Evolutionary conservation across 2,329 filamentous ascomycete species (phyloP).

Genomic region (Coniochaeta ligniaria): DNA sequence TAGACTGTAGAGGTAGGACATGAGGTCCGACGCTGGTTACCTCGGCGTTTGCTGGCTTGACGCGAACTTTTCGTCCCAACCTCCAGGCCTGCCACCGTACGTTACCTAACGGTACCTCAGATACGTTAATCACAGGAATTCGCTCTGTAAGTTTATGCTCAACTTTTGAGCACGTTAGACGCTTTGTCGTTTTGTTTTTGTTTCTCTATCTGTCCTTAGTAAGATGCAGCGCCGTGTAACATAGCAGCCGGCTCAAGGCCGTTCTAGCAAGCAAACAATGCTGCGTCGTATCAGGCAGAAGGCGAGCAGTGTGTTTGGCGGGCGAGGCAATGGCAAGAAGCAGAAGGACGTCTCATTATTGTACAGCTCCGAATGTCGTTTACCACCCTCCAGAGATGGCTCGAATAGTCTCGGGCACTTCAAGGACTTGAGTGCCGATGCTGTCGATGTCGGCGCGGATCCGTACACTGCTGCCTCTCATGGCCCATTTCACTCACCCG

Average conservation of each 20-base stretch:
- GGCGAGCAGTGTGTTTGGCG: constrained; percentile 14
- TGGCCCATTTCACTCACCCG: neutral
- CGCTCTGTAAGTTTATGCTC: no score
- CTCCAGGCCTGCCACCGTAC: no score
- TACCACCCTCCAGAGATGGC: neutral
- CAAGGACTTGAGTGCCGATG: neutral
- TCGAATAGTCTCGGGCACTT: neutral
- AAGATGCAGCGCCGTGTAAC: neutral
- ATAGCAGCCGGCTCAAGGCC: neutral
- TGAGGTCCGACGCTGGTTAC: no score
- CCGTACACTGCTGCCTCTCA: neutral
- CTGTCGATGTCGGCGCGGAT: neutral
- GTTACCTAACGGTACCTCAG: no score
- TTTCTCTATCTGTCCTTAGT: neutral
- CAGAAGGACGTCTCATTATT: neutral
- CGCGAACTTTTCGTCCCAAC: no score
- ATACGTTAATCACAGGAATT: no score
- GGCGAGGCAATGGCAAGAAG: neutral
- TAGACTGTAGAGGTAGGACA: no score
- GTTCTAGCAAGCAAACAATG: constrained; percentile 8
- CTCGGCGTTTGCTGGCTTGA: no score
- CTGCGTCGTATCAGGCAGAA: constrained; percentile 16
- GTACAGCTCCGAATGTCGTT: neutral
- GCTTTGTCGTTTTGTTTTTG: neutral
- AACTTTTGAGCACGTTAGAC: no score